These are phyloP conservation scores for Jimgerdemannia lactiflua DNA, from an alignment of 192 early-diverging fungal genomes.

Conservation along the genomic window DNA sequence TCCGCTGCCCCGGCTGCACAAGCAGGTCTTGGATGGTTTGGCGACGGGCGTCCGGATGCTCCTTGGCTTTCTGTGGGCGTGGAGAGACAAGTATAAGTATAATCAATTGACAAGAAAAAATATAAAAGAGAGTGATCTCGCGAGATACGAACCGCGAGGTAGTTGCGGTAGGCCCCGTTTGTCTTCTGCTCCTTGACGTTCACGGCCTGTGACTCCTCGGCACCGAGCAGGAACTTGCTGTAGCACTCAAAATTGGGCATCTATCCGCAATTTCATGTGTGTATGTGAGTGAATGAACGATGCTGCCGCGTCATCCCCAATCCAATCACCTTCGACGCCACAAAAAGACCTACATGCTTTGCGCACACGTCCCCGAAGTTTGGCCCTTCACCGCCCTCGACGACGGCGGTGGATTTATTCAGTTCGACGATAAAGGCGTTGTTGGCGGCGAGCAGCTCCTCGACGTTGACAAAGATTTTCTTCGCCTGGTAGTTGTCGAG, in stretches of 20 bases:
- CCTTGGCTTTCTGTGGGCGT: slow-evolving; percentile 32
- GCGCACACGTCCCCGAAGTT: slow-evolving; percentile 41
- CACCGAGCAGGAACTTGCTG: slow-evolving; percentile 56
- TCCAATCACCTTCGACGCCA: neutral
- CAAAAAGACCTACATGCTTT: slow-evolving; percentile 18
- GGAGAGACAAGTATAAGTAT: neutral
- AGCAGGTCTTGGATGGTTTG: slow-evolving; percentile 35
- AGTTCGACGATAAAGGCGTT: slow-evolving; percentile 52
- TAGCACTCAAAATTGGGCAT: slow-evolving; percentile 60
- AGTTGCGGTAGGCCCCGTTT: slow-evolving; percentile 13
- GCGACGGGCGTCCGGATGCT: slow-evolving; percentile 56
- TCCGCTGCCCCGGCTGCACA: slow-evolving; percentile 24
- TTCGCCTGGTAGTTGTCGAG: slow-evolving; percentile 54
- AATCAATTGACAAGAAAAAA: neutral
- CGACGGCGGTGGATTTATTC: slow-evolving; percentile 14
- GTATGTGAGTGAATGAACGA: neutral
- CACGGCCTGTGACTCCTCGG: slow-evolving; percentile 21
- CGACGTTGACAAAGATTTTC: slow-evolving; percentile 62
- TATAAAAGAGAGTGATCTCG: neutral
- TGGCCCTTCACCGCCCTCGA: slow-evolving; percentile 23
- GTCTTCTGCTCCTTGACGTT: slow-evolving; percentile 20
- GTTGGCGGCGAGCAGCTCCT: slow-evolving; percentile 52
- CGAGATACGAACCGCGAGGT: slow-evolving; percentile 14
- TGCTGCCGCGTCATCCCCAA: too few species aligned
- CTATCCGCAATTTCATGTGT: slow-evolving; percentile 38